Percentiles rank a stretch among this genome's conserved stretches.
Evolutionary conservation across 139 green algal species (phyloP).

Genomic region (Chlorella vulgaris): DNA sequence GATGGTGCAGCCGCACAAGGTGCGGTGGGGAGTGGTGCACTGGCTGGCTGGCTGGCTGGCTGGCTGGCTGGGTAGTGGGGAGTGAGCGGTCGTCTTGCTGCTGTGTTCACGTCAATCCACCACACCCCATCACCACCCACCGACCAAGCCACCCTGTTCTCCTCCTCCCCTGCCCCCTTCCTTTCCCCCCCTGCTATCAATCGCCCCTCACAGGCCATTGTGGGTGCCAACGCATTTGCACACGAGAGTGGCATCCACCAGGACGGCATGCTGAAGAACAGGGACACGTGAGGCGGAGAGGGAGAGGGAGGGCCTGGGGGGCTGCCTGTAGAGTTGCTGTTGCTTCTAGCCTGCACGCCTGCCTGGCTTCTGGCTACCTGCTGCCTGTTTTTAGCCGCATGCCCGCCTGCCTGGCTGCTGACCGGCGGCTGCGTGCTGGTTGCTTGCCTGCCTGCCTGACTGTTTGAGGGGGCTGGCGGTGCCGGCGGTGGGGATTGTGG

Average conservation of each 20-base stretch:
- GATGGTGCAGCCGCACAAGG: conserved; percentile 97
- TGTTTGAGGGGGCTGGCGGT: no score
- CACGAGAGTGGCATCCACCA: conserved; percentile 99
- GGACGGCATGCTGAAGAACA: conserved; percentile 82
- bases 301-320: background rate
- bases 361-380: no score
- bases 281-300: conserved; percentile 50
- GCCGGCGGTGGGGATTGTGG: no score
- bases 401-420: no score
- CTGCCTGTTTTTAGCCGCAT: no score
- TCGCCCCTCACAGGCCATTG: conserved; percentile 78
- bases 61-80: no score
- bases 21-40: background rate
- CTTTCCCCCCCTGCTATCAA: background rate
- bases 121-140: background rate
- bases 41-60: background rate
- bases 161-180: background rate
- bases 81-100: no score
- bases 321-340: background rate
- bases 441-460: no score
- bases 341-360: no score
- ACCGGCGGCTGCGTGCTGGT: no score
- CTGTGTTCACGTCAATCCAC: background rate
- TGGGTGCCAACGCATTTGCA: conserved; percentile 98
- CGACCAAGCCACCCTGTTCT: background rate